These are phyloP conservation scores for Arthrobotrys iridis DNA, from an alignment of 2,329 filamentous ascomycete species.

Conservation along the genomic window DNA sequence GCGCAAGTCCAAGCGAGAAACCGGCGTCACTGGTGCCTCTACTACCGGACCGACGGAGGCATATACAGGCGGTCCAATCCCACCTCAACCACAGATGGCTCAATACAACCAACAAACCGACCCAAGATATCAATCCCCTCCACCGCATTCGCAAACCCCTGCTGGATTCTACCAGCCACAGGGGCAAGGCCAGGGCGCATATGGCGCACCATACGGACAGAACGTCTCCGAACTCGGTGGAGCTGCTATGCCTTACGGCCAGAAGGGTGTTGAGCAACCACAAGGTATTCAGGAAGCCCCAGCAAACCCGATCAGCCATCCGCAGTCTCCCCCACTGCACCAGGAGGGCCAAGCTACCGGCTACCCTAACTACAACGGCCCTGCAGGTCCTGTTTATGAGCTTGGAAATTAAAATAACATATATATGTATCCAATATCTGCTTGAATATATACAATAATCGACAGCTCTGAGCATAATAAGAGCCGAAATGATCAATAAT, in stretches of 20 bases:
- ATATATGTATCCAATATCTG: too few relatives aligned
- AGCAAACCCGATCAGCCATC: conserved; percentile 12
- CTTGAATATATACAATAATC: neutral
- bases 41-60: conserved; percentile 28
- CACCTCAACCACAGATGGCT: conserved; percentile 50
- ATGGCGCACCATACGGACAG: conserved; percentile 37
- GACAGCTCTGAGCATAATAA: conserved; percentile 3
- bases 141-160: conserved; percentile 18
- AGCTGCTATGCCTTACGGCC: conserved; percentile 44
- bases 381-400: conserved; percentile 47
- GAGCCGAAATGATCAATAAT: neutral
- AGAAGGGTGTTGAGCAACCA: conserved; percentile 42
- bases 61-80: conserved; percentile 49
- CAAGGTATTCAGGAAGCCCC: conserved; percentile 47
- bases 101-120: conserved; percentile 17
- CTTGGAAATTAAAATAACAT: conserved; percentile 23
- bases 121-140: conserved; percentile 28
- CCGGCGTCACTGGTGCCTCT: neutral
- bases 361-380: conserved; percentile 31
- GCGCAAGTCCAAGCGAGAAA: neutral
- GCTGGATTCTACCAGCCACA: conserved; percentile 41
- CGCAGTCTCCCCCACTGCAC: conserved; percentile 18
- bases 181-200: conserved; percentile 9
- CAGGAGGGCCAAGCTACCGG: conserved; percentile 18
- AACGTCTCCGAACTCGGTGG: conserved; percentile 48